phyloP scores from a whole-genome alignment of 1,284 basidiomycete genomes.

The Rhodofomes roseus region DNA sequence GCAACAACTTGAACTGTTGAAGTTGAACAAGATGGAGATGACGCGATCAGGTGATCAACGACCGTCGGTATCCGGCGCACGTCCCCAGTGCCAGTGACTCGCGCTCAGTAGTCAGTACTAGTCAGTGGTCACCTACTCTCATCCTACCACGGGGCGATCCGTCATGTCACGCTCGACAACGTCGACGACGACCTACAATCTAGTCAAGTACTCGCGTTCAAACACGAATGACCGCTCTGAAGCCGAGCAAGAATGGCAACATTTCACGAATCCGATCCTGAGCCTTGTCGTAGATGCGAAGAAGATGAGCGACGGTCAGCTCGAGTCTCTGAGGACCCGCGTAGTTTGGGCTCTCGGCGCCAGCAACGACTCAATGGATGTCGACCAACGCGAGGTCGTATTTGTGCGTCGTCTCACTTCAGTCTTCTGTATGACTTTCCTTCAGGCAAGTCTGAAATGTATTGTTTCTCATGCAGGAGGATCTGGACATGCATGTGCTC shows the following conservation, averaged over 20 bases:
- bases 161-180: constrained; percentile 54
- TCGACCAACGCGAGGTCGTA: constrained; percentile 49
- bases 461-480: constrained; percentile 46
- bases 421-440: neutral
- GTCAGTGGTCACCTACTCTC: no score
- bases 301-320: constrained; percentile 41
- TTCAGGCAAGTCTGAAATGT: neutral
- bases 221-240: constrained; percentile 35
- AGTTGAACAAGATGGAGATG: no score
- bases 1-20: no score
- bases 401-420: constrained; percentile 47
- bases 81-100: no score
- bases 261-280: constrained; percentile 67
- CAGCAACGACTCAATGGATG: constrained; percentile 30
- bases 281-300: constrained; percentile 58
- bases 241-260: constrained; percentile 60
- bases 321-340: constrained; percentile 59
- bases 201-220: constrained; percentile 67
- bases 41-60: no score
- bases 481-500: constrained; percentile 64
- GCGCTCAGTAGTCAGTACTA: no score
- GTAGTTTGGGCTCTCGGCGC: constrained; percentile 59
- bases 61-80: no score
- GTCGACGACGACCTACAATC: constrained; percentile 47
- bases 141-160: no score